These are phyloP conservation scores for Gossypium sturtianum DNA, from an alignment of 345 rosid genomes.

Conservation along the genomic window DNA sequence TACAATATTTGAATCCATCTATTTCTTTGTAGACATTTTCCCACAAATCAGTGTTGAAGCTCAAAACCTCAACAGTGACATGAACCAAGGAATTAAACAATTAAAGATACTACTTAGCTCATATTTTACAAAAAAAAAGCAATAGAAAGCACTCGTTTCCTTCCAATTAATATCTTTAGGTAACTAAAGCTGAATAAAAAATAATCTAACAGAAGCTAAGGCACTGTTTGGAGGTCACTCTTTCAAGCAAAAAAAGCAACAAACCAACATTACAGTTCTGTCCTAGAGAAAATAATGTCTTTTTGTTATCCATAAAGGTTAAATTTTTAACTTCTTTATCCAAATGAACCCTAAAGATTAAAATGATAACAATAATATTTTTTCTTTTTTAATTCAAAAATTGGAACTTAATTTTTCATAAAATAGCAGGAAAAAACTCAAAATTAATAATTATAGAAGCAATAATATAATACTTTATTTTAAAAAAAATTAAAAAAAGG, in stretches of 20 bases:
- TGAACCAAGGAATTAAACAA: too few relatives aligned
- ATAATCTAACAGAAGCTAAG: too few relatives aligned
- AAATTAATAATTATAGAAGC: not conserved
- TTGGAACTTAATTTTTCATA: not conserved
- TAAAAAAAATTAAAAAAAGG: not conserved
- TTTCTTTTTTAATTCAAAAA: not conserved
- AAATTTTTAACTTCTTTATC: not conserved
- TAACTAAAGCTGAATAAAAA: too few relatives aligned
- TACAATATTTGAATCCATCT: too few relatives aligned
- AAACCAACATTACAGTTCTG: not conserved
- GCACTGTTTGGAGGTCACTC: too few relatives aligned
- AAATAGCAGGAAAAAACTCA: not conserved
- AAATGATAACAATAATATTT: not conserved
- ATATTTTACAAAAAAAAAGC: too few relatives aligned
- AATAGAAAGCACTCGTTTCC: too few relatives aligned
- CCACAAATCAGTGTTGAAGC: too few relatives aligned
- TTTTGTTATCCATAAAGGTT: not conserved
- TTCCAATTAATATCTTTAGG: too few relatives aligned
- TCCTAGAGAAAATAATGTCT: not conserved
- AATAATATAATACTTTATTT: not conserved
- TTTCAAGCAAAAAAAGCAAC: not conserved
- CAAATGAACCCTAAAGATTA: not conserved
- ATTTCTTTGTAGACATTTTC: too few relatives aligned
- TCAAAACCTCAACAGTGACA: too few relatives aligned
- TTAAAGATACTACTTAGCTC: too few relatives aligned